Evolutionary conservation across 768 basidiomycete genomes (phyloP).

Genomic region (Rhizopogon sp.): DNA sequence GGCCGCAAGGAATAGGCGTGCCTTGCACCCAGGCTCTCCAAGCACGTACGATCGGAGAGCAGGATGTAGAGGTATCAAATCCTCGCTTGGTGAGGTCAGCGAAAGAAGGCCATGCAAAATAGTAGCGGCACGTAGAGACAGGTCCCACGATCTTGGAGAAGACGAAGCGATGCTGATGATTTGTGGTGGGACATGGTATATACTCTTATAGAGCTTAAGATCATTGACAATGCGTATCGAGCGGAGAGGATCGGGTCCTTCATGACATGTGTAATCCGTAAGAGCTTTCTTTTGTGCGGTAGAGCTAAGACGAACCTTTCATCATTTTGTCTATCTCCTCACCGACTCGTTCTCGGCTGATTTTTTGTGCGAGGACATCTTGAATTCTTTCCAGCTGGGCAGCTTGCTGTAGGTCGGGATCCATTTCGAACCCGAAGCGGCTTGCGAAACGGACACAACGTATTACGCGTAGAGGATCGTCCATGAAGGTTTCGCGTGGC

Average conservation of each 20-base stretch:
- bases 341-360: constrained; percentile 87
- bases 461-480: constrained; percentile 92
- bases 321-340: constrained; percentile 95
- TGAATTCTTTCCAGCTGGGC: constrained; percentile 60
- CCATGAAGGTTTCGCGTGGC: constrained; percentile 82
- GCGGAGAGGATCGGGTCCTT: constrained; percentile 71
- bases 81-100: constrained; percentile 8
- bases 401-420: constrained; percentile 59
- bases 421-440: constrained; percentile 79
- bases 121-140: constrained; percentile 50
- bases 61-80: constrained; percentile 40
- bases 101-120: constrained; percentile 51
- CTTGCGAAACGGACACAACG: constrained; percentile 90
- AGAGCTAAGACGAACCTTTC: constrained; percentile 46
- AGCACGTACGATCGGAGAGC: constrained; percentile 29
- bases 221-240: constrained; percentile 73
- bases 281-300: constrained; percentile 1
- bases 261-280: constrained; percentile 1
- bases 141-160: constrained; percentile 30
- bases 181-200: constrained; percentile 55
- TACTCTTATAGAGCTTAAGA: constrained; percentile 62
- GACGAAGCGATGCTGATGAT: constrained; percentile 41
- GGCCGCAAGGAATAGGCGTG: constrained; percentile 76
- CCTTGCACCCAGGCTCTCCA: constrained; percentile 28
- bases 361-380: constrained; percentile 67